Evolutionary conservation across 2,329 filamentous ascomycete genomes (phyloP), one percentile per base, ranked within the genome.

Genomic region (Davidsoniella neocaledoniae): DNA sequence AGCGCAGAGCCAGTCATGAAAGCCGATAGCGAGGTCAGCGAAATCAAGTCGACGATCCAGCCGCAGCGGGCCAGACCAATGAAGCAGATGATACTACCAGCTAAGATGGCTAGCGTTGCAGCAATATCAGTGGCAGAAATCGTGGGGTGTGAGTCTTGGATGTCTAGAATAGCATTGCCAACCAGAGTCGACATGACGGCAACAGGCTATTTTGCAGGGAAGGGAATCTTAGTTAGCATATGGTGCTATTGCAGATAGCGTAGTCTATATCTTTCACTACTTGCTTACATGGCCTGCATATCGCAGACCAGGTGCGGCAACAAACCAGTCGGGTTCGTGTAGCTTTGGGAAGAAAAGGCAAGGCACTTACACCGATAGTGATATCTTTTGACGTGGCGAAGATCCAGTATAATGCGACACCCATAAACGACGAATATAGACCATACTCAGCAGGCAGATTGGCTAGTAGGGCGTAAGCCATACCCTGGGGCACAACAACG

Each of bases 351-450:
- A 12, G 23, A 21, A 12, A 29, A 12, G 8, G 10, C 12, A 23
- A 17, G 21, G 4, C 14, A 42, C 46, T 42, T 48, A 48, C 46
- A 16, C 90, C 90, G 51, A 96, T 96, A 9, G 90, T 95, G 60
- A 98, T 96, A 64, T 98, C 90, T 62, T 96, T 98, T 9, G 90
- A 95, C 0, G 91, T 98, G 33, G 88, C 91, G 60, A 96, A 96
- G 61, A 95, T 84, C 90, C 90, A 96, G 66, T 98, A 98, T 54
- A 94, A 73, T 55, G 94, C 64, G 14, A 94, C 88, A 47, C 90
- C 90, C 75, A 95, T 91, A 61, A 98, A 96, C 0, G 90, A 95
- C 0, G 90, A 91, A 54, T 68, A 68, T 16, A 74, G 58, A 10
- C 71, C 71, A 58, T 68, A 74, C 55, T 74, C 66, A 21, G 69